Conservation (phyloP, 2,329 filamentous ascomycete species). For the Didymosphaeria variabile region DNA sequence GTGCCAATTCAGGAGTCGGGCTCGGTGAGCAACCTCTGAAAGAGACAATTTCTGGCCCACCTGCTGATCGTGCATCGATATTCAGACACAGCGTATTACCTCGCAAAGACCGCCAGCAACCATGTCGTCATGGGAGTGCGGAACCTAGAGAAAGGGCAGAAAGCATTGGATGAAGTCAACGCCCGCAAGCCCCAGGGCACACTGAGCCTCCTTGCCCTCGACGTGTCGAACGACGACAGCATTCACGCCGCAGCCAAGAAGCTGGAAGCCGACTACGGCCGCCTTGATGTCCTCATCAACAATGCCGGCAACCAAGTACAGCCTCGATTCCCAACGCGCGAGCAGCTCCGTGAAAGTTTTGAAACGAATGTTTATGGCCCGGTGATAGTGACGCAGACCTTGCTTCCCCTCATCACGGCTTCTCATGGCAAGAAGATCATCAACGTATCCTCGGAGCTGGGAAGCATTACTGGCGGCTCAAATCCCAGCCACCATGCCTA, state of each 20-base stretch:
- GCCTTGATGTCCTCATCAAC: constrained; percentile 85
- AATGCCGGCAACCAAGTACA: constrained; percentile 72
- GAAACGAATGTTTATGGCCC: constrained; percentile 51
- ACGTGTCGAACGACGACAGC: constrained; percentile 45
- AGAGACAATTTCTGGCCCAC: no score
- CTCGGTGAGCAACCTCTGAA: not conserved
- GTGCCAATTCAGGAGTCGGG: constrained; percentile 35
- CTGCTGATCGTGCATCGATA: not conserved
- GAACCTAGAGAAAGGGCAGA: constrained; percentile 41
- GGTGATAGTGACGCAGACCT: constrained; percentile 41
- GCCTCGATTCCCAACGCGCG: constrained; percentile 23
- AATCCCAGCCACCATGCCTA: constrained; percentile 20
- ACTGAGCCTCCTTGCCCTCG: constrained; percentile 46
- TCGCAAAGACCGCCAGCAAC: constrained; percentile 39
- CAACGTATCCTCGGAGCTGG: constrained; percentile 47
- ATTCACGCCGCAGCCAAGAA: constrained; percentile 46
- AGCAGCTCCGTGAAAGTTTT: constrained; percentile 33
- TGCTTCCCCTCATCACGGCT: constrained; percentile 46
- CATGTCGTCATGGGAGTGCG: constrained; percentile 51
- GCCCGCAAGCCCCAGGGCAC: constrained; percentile 39
- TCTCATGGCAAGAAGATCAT: constrained; percentile 40
- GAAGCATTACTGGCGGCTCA: constrained; percentile 37
- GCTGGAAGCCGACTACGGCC: constrained; percentile 37
- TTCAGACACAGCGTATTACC: constrained; percentile 38
- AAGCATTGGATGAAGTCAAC: constrained; percentile 40